Evolutionary conservation across 2,329 filamentous ascomycete genomes (phyloP).

Genomic region (Arachnomyces sp.): DNA sequence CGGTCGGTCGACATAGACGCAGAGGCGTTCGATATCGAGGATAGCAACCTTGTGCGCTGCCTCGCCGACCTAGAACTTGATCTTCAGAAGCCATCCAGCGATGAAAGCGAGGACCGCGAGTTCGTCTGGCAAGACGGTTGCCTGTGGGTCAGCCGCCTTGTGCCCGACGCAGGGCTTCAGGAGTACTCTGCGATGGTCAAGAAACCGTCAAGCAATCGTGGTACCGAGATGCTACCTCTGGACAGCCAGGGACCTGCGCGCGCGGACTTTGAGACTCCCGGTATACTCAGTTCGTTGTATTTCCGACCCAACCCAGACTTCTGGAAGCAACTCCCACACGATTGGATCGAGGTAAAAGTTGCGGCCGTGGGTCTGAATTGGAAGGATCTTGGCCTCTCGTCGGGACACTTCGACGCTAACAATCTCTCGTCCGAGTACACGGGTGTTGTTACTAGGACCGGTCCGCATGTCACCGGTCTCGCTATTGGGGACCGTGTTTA

Average conservation of each 20-base stretch:
- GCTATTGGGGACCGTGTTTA: no score
- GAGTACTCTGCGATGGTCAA: neutral
- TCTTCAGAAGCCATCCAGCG: constrained; percentile 4
- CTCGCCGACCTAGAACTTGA: constrained; percentile 10
- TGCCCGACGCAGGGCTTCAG: constrained; percentile 13
- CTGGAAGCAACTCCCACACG: no score
- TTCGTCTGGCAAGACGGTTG: constrained; percentile 15
- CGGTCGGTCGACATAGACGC: constrained; percentile 4
- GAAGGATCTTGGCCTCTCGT: neutral
- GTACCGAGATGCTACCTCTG: constrained; percentile 5
- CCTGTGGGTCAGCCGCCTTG: constrained; percentile 16
- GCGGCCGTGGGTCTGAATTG: neutral
- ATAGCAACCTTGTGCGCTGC: constrained; percentile 8
- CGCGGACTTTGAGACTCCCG: constrained; percentile 11
- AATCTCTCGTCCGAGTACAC: no score
- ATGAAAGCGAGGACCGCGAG: constrained; percentile 11
- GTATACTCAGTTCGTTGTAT: constrained; percentile 16
- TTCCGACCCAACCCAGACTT: no score
- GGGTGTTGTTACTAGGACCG: constrained; percentile 8
- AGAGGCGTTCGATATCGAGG: constrained; percentile 3
- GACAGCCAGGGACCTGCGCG: constrained; percentile 3
- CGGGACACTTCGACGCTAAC: neutral
- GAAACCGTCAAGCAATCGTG: neutral
- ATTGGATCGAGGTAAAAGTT: constrained; percentile 4
- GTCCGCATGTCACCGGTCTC: constrained; percentile 4